These are phyloP conservation scores for Hymenoscyphus occultus DNA, from an alignment of 2,329 filamentous ascomycete genomes.

Conservation along the genomic window DNA sequence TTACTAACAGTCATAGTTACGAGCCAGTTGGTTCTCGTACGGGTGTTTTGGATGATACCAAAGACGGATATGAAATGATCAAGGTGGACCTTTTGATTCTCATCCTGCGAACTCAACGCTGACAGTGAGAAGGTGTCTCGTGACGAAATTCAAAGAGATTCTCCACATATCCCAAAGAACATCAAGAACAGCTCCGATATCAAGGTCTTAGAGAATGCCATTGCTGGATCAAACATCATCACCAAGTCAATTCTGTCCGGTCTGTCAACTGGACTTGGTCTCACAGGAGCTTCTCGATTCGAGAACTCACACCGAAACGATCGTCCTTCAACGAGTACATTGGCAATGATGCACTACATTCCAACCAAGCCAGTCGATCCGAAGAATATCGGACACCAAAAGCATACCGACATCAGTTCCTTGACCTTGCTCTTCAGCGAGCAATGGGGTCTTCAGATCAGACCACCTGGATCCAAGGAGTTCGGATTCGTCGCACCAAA, in stretches of 20 bases:
- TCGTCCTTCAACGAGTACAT: slow-evolving; percentile 46
- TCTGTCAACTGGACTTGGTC: slow-evolving; percentile 47
- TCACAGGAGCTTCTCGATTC: slow-evolving; percentile 46
- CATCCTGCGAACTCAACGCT: background rate
- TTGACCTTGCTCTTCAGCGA: slow-evolving; percentile 54
- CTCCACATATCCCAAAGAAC: slow-evolving; percentile 45
- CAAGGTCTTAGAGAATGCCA: slow-evolving; percentile 48
- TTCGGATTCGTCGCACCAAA: slow-evolving; percentile 49
- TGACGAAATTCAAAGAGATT: slow-evolving; percentile 48
- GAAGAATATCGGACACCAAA: slow-evolving; percentile 50
- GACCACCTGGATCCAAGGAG: slow-evolving; percentile 46
- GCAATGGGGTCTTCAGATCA: slow-evolving; percentile 51
- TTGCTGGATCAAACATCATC: slow-evolving; percentile 49
- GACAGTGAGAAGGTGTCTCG: slow-evolving; percentile 42
- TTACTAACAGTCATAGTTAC: slow-evolving; percentile 38
- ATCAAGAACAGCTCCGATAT: slow-evolving; percentile 50
- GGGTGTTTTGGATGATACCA: slow-evolving; percentile 46
- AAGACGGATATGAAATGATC: slow-evolving; percentile 53
- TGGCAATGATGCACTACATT: slow-evolving; percentile 56
- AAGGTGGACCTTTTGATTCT: slow-evolving; percentile 37
- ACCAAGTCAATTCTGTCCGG: slow-evolving; percentile 40
- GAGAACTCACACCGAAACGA: slow-evolving; percentile 52
- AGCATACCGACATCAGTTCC: slow-evolving; percentile 56
- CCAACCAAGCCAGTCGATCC: slow-evolving; percentile 43
- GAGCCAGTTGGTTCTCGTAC: slow-evolving; percentile 49